phyloP scores from a whole-genome alignment of 2,329 filamentous ascomycete genomes.

The Stylonectria norvegica region DNA sequence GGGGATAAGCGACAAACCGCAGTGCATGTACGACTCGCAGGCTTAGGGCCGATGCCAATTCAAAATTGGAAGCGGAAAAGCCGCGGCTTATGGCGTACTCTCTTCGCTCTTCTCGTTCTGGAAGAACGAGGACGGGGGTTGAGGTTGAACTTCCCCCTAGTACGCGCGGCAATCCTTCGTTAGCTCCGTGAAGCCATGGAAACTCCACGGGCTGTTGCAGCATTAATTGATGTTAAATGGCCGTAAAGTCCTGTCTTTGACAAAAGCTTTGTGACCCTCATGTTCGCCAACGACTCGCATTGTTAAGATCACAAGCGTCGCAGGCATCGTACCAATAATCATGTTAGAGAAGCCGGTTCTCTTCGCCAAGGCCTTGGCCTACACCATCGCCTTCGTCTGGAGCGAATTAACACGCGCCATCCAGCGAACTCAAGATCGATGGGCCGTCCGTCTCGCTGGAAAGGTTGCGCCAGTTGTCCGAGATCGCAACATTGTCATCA shows the following conservation, averaged over 20 bases:
- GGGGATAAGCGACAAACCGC: too few relatives aligned
- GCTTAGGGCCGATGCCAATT: too few relatives aligned
- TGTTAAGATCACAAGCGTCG: not conserved
- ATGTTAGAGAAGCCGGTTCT: slow-evolving; percentile 31
- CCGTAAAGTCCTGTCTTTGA: not conserved
- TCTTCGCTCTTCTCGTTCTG: not conserved
- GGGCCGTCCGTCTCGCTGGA: slow-evolving; percentile 3
- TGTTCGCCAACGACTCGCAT: not conserved
- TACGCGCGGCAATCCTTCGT: too few relatives aligned
- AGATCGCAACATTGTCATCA: slow-evolving; percentile 48
- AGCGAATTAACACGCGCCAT: slow-evolving; percentile 18
- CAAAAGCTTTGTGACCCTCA: not conserved
- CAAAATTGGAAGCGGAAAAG: too few relatives aligned
- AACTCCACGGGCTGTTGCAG: not conserved
- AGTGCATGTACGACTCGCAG: too few relatives aligned
- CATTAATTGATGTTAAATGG: too few relatives aligned
- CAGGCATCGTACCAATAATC: not conserved
- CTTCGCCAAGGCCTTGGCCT: slow-evolving; percentile 28
- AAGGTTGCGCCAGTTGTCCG: slow-evolving; percentile 15
- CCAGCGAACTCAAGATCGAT: slow-evolving; percentile 12
- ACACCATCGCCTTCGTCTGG: slow-evolving; percentile 23
- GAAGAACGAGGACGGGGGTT: too few relatives aligned
- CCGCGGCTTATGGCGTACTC: too few relatives aligned
- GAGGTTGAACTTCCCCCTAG: too few relatives aligned
- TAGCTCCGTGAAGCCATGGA: not conserved